phyloP scores from a whole-genome alignment of 139 green algal genomes.

The Penium margaritaceum region DNA sequence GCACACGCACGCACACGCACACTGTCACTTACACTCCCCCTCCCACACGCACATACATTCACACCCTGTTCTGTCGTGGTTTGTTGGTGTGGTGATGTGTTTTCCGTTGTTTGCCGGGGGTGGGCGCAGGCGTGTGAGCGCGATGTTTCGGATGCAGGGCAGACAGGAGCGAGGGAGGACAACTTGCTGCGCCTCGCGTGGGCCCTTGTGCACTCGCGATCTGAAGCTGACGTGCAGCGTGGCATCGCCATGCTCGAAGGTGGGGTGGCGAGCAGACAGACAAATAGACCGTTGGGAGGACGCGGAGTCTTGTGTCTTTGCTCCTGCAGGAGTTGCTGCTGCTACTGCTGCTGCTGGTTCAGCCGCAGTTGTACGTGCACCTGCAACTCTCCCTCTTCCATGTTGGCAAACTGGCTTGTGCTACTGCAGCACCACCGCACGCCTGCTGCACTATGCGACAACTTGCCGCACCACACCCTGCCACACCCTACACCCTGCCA shows the following conservation, averaged over 20 bases:
- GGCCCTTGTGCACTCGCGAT: neutral
- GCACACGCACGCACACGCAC: no score
- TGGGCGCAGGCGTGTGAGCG: slow-evolving; percentile 3
- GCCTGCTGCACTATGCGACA: neutral
- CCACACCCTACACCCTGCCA: neutral
- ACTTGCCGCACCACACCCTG: neutral
- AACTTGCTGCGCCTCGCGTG: neutral
- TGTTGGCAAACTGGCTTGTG: neutral
- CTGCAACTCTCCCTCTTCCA: neutral
- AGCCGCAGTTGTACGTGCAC: no score
- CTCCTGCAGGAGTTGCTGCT: no score
- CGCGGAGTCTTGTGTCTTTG: no score
- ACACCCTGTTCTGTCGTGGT: no score
- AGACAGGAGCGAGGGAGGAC: neutral
- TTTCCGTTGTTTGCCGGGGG: no score
- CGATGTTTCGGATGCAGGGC: neutral
- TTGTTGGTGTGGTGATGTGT: no score
- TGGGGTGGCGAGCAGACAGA: no score
- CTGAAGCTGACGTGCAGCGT: neutral
- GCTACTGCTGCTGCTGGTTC: no score
- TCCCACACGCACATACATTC: no score
- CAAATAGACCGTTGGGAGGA: no score
- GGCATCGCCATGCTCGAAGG: slow-evolving; percentile 11
- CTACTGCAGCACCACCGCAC: neutral
- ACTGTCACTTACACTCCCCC: no score